Conservation (phyloP, 169 alveolate species). For the Plasmodium adleri region DNA sequence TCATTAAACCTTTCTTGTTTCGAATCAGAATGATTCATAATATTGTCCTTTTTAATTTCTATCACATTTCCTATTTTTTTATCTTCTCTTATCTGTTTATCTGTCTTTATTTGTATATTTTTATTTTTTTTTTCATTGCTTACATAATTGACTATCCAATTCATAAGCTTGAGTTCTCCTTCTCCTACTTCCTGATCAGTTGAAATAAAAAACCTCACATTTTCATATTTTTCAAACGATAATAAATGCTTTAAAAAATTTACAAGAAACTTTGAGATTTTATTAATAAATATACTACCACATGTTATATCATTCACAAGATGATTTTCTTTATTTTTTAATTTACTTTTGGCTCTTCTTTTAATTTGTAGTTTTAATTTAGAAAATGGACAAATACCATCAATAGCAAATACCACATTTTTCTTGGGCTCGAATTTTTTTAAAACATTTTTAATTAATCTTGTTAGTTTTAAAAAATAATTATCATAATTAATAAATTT, state of each 20-base stretch:
- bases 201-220: conserved; percentile 71
- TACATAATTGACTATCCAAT: conserved; percentile 74
- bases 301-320: conserved; percentile 74
- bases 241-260: conserved; percentile 69
- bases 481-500: conserved; percentile 35
- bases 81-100: not conserved
- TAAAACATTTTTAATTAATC: conserved; percentile 70
- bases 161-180: conserved; percentile 81
- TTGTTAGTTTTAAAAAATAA: conserved; percentile 69
- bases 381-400: conserved; percentile 82
- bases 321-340: conserved; percentile 5
- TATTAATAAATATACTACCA: conserved; percentile 78
- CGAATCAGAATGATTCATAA: no score
- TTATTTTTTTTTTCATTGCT: not conserved
- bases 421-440: conserved; percentile 62
- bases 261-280: conserved; percentile 47
- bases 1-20: not conserved
- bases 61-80: not conserved
- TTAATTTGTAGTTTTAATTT: conserved; percentile 75
- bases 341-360: conserved; percentile 64
- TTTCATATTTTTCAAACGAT: conserved; percentile 21
- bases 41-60: not conserved
- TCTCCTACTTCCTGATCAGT: conserved; percentile 79
- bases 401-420: conserved; percentile 79
- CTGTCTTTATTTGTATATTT: not conserved